These are phyloP conservation scores for Salix udensis DNA, from an alignment of 345 rosid species.

Conservation along the genomic window DNA sequence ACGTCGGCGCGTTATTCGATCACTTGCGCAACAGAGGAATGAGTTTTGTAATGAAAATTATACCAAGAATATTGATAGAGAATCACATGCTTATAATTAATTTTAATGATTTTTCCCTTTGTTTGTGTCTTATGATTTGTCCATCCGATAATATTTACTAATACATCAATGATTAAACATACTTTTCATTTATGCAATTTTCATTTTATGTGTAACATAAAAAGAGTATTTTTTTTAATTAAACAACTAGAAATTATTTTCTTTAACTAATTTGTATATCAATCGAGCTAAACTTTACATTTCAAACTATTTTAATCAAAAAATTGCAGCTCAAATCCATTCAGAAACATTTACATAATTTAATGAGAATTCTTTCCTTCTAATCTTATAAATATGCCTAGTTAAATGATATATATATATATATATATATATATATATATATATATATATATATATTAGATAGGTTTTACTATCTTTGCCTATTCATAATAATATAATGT, in stretches of 20 bases:
- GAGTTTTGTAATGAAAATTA: background rate
- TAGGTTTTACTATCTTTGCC: background rate
- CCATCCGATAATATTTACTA: too few relatives aligned
- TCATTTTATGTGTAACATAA: too few relatives aligned
- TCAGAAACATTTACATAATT: background rate
- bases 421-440: background rate
- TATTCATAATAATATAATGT: too few relatives aligned
- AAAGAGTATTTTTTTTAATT: too few relatives aligned
- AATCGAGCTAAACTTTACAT: too few relatives aligned
- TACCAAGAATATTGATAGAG: background rate
- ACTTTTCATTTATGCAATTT: background rate
- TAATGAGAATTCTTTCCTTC: background rate
- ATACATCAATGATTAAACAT: background rate
- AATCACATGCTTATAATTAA: too few relatives aligned
- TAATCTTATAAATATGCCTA: background rate
- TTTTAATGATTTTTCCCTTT: too few relatives aligned
- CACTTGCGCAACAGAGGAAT: background rate
- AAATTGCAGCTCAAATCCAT: background rate
- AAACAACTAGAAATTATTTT: too few relatives aligned
- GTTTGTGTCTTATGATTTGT: too few relatives aligned
- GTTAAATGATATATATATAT: background rate
- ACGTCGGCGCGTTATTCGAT: background rate
- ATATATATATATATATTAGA: background rate
- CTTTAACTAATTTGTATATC: too few relatives aligned
- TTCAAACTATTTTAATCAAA: background rate